Percentiles rank a stretch among this genome's conserved stretches.
These are phyloP conservation scores for Solanum medicagineum DNA, from an alignment of 257 asterid species.

Conservation along the genomic window DNA sequence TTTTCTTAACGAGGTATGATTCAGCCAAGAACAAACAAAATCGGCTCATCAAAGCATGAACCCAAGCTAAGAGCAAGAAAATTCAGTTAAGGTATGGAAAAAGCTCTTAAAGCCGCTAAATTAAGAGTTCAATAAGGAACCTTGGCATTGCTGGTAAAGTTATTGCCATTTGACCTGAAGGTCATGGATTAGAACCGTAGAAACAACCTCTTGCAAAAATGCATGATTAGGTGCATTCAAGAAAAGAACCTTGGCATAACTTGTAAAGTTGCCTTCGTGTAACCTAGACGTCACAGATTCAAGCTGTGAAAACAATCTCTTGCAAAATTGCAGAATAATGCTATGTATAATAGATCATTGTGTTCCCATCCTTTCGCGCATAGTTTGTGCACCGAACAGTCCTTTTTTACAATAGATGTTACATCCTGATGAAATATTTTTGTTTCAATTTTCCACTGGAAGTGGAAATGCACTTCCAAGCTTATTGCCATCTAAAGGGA, in stretches of 20 bases:
- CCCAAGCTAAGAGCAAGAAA: background rate
- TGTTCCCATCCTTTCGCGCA: fast-evolving
- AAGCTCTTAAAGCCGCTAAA: background rate
- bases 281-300: background rate
- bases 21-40: background rate
- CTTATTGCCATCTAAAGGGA: background rate
- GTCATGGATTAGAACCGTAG: fast-evolving
- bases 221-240: background rate
- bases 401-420: background rate
- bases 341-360: background rate
- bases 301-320: fast-evolving
- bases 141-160: background rate
- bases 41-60: background rate
- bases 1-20: background rate
- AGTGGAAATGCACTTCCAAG: background rate
- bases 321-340: background rate
- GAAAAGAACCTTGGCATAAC: background rate
- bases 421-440: background rate
- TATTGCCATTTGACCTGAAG: background rate
- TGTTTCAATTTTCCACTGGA: background rate
- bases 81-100: background rate
- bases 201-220: background rate
- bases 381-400: background rate
- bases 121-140: background rate
- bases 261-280: background rate